A percentile compares a stretch with the other conserved stretches of the same genome.
Conservation (phyloP, 2,329 filamentous ascomycete species). For the Fusarium buharicum region DNA sequence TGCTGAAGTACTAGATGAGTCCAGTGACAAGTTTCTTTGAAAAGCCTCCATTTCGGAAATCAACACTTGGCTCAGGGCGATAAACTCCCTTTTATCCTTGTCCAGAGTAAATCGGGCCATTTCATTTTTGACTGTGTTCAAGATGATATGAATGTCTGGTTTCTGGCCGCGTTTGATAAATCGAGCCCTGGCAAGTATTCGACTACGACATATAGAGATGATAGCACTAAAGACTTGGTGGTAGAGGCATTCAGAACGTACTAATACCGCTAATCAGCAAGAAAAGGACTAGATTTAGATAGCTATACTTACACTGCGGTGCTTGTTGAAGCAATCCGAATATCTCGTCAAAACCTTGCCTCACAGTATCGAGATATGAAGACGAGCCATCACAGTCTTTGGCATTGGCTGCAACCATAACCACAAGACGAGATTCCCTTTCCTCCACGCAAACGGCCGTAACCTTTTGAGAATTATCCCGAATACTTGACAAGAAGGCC, state of each 20-base stretch:
- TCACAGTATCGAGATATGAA: slow-evolving; percentile 24
- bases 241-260: background rate
- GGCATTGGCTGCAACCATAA: slow-evolving; percentile 40
- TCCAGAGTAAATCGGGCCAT: background rate
- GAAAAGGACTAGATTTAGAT: too few relatives aligned
- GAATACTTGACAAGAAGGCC: slow-evolving; percentile 36
- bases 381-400: background rate
- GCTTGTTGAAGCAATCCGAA: slow-evolving; percentile 16
- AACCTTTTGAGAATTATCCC: slow-evolving; percentile 12
- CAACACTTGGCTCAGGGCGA: background rate
- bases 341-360: slow-evolving; percentile 29
- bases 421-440: background rate
- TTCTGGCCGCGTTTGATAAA: background rate
- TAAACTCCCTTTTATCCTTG: background rate
- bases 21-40: background rate
- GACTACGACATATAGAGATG: slow-evolving; percentile 23
- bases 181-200: slow-evolving; percentile 18
- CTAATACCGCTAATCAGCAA: background rate
- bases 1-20: background rate
- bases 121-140: background rate
- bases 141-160: background rate
- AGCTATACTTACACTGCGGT: slow-evolving; percentile 1
- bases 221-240: slow-evolving; percentile 10
- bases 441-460: slow-evolving; percentile 40
- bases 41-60: slow-evolving; percentile 1